Evolutionary conservation across 2,329 filamentous ascomycete genomes (phyloP), one percentile per base, ranked within the genome.

Genomic region (Setomelanomma holmii): DNA sequence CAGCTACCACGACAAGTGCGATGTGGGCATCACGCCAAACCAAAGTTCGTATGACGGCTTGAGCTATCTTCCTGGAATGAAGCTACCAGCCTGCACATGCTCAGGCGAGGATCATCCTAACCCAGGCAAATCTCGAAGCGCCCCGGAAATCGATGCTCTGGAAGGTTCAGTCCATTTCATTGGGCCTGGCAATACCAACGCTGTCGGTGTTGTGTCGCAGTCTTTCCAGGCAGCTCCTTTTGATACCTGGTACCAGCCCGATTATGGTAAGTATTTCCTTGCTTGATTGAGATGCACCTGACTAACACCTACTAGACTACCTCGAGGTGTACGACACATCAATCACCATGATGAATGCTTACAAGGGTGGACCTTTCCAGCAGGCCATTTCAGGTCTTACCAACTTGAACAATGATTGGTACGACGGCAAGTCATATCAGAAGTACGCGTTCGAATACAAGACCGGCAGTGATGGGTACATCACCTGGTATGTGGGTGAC

Each of bases 141-240:
- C 86, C 1, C 88, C 88, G 0, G 88, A 90, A 78, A 89, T 90
- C 55, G 88, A 90, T 80, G 86, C 82, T 11, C 76, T 90, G 36
- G 88, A 90, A 79, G 88, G 85, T n/a, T 87, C 82, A 60, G 84
- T 86, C 12, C 76, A 73, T 5, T 76, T 78, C 16, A 64, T 87
- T 20, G 80, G 82, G 14, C 75, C 78, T 34, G 75, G 77, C n/a
- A 68, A 79, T 17, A 77, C 75, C 24, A 78, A 78, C n/a, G 78
- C 77, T 27, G 79, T 87, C 42, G 87, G 87, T 40, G 76, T 79
- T 17, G 87, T 85, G 1, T 89, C 87, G 5, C 86, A 90, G 62
- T 87, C 84, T 69, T 81, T 84, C 65, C 86, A 89, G 64, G 79
- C 86, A 51, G 88, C 87, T 1, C 88, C 87, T 1, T 90, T 89